Base-by-base conservation (phyloP, 2,329 filamentous ascomycete genomes). In the Aotearoamyces nothofagi region DNA sequence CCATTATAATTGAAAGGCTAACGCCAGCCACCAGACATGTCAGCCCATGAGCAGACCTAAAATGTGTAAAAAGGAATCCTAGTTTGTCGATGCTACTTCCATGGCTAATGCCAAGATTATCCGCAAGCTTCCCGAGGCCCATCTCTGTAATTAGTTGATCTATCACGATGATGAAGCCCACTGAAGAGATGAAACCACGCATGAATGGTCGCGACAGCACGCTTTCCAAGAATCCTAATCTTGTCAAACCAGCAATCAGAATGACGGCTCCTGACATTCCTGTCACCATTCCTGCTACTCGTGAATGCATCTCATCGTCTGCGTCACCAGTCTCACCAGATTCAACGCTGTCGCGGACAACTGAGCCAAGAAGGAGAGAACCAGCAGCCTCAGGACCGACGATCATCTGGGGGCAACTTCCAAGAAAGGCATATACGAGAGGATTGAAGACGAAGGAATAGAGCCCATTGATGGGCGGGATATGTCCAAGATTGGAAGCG, bases 391-490 rank as follows among this genome's bases (percentile, higher is more conserved):
- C 90, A 0, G 90, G 90, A 0, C 90, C 90, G 5, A 96, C 81
- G 3, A 96, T 69, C 76, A 98, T 84, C 45, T 86, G 78, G 2
- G 90, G 83, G 39, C 82, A 92, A 35, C 82, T 92, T 11, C 90
- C 90, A 3, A 98, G 65, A 8, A 96, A 58, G 1, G 86, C 86
- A 52, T 98, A 98, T 17, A 94, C 63, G 30, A 96, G 57, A 0
- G 90, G 90, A 34, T 86, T 86, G 58, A 96, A 82, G 37, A 92
- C 81, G 50, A 94, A 96, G 10, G 81, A 72, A 55, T 96, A 98
- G 3, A 98, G 65, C 1, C 90, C 90, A 46, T 93, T 87, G 44
- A 96, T 86, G 0, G 90, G 79, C 6, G 87, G 84, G 2, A 94
- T 73, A 49, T 96, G 90, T 5, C 79, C 84, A 23, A 98, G 72